Evolutionary conservation across 129 eudicot species (phyloP).

Genomic region (Ambrosia trifida): DNA sequence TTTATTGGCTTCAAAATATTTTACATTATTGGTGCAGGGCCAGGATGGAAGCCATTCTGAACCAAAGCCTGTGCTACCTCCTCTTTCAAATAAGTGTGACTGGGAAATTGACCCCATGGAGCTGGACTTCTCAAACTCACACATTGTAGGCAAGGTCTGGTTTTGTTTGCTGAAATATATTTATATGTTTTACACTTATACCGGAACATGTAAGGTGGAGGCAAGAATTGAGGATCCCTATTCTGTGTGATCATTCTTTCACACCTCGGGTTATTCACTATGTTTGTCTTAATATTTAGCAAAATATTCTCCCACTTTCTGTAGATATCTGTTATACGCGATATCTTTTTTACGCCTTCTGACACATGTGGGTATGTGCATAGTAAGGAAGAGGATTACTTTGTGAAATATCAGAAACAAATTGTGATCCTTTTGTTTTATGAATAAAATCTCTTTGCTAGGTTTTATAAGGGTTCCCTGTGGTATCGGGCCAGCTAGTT

Average conservation of each 20-base stretch:
- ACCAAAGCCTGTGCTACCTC: constrained; percentile 94
- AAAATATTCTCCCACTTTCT: neutral
- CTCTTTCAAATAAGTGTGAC: constrained; percentile 91
- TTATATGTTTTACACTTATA: constrained; percentile 6
- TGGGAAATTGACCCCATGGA: constrained; percentile 97
- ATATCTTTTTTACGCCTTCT: neutral
- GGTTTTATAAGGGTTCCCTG: neutral
- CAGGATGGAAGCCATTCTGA: constrained; percentile 98
- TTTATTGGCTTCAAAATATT: constrained; percentile 25
- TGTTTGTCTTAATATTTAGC: neutral
- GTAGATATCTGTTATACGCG: neutral
- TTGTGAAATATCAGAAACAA: neutral
- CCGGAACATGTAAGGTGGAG: constrained; percentile 15
- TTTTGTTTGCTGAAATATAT: constrained; percentile 20
- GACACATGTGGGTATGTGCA: neutral
- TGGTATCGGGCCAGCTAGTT: neutral
- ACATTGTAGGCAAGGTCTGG: constrained; percentile 83
- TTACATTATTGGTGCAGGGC: constrained; percentile 59
- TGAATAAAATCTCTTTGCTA: neutral
- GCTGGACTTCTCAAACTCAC: constrained; percentile 77
- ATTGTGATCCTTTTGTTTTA: constrained; percentile 5
- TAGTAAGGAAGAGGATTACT: neutral
- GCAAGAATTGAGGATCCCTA: neutral
- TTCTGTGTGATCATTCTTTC: neutral
- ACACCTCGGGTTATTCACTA: neutral